Conservation (phyloP, 73 alveolate species). For the Paraurostyla sp. region DNA sequence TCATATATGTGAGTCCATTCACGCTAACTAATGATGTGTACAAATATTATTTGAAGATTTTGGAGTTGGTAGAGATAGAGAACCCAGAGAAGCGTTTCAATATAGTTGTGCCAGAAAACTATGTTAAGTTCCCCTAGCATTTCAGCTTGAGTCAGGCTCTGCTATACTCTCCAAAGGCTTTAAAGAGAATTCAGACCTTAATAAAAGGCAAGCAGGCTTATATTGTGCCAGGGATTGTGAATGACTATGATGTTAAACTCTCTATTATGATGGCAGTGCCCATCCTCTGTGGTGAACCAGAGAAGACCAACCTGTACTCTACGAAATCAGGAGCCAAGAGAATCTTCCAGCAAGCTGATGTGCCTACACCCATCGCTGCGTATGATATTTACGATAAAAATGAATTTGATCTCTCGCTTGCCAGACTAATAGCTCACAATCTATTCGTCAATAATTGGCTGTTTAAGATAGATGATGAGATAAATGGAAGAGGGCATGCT, state of each 20-base stretch:
- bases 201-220: conserved; percentile 73
- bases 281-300: conserved; percentile 73
- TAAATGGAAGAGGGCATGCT: conserved; percentile 84
- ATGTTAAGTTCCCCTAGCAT: conserved; percentile 73
- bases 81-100: conserved; percentile 76
- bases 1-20: conserved; percentile 78
- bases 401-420: conserved; percentile 73
- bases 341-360: conserved; percentile 75
- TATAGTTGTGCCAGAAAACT: conserved; percentile 79
- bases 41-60: conserved; percentile 75
- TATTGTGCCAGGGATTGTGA: conserved; percentile 74
- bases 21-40: conserved; percentile 76
- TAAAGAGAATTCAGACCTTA: conserved; percentile 72
- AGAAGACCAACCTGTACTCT: conserved; percentile 55
- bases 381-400: conserved; percentile 72
- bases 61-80: conserved; percentile 74
- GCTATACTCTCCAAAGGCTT: conserved; percentile 78
- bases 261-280: conserved; percentile 79
- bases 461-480: conserved; percentile 82
- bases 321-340: conserved; percentile 79
- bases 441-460: conserved; percentile 77
- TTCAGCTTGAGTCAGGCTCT: conserved; percentile 70
- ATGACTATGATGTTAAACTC: conserved; percentile 71
- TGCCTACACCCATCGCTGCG: conserved; percentile 80
- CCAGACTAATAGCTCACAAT: conserved; percentile 74